Base-by-base conservation (phyloP, 2,329 filamentous ascomycete species). In the Dactylellina cionopaga region DNA sequence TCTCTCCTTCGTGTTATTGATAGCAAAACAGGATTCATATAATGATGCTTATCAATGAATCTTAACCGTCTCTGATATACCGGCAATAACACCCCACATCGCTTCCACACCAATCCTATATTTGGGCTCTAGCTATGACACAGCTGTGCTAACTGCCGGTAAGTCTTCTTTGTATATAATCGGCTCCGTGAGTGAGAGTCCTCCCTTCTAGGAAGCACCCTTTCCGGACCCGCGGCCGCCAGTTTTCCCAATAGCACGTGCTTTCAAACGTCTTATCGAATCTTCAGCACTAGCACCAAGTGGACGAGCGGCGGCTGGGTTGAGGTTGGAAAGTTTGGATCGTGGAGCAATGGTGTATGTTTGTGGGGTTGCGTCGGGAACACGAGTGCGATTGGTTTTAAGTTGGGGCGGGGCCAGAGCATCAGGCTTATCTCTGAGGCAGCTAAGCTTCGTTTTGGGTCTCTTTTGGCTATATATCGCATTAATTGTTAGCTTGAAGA, bases 231-330 rank as follows among this genome's bases (percentile, higher is more conserved):
- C 65, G 44, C 63, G 54, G 24, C 65, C 55, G 10, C 43, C 43
- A 11, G 43, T 44, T 33, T 70, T 70, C 15, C 65, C 65, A 49
- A 27, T 70, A 3, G 65, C 65, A 55, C 65, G 65, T 33, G 76
- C 76, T 71, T 77, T 77, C 74, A 77, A 75, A 54, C 75, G 74
- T 35, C 76, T 65, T 31, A 77, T 77, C 51, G 76, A 75, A 44
- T 77, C 76, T 54, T 77, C 76, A 46, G 75, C 76, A 19, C 68
- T 73, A 49, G 76, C 75, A 46, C 74, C 75, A n/a, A 77, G 69
- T 24, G 75, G 76, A 33, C 75, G 75, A 46, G 74, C 74, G 37
- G 75, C 62, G 4, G 64, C 65, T 15, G 75, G 70, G 49, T 74
- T 62, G 29, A 66, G 47, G 24, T 56, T 59, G 15, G 69, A 39